These are phyloP conservation scores for Neodidymelliopsis sp. DNA, from an alignment of 2,329 filamentous ascomycete species.

Conservation along the genomic window DNA sequence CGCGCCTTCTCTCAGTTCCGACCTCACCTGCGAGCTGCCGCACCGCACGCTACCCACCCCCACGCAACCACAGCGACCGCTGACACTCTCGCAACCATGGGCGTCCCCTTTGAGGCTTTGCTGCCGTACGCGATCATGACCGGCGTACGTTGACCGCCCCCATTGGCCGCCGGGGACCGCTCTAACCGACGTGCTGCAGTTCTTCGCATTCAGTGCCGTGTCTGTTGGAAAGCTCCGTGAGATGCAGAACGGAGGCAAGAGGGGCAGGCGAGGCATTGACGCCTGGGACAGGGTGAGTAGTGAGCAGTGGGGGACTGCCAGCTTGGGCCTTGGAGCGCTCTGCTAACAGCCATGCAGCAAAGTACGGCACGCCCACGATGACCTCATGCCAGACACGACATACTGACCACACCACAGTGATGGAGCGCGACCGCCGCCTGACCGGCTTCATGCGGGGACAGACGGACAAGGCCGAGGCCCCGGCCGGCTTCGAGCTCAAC, in stretches of 20 bases:
- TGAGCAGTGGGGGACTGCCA: not conserved
- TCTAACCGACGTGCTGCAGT: slow-evolving; percentile 52
- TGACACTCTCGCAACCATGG: slow-evolving; percentile 58
- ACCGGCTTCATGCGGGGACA: slow-evolving; percentile 69
- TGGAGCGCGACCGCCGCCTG: slow-evolving; percentile 69
- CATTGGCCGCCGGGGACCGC: slow-evolving; percentile 13
- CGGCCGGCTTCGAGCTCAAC: slow-evolving; percentile 70
- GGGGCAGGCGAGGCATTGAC: slow-evolving; percentile 65
- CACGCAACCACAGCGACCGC: slow-evolving; percentile 30
- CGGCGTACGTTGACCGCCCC: slow-evolving; percentile 56
- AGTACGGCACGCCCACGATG: slow-evolving; percentile 54
- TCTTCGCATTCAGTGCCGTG: slow-evolving; percentile 67
- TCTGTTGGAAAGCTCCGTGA: slow-evolving; percentile 65
- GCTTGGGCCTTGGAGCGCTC: slow-evolving; percentile 17
- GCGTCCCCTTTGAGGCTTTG: slow-evolving; percentile 71
- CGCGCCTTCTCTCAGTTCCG: slow-evolving; percentile 17
- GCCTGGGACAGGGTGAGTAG: slow-evolving; percentile 69
- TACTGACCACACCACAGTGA: slow-evolving; percentile 60
- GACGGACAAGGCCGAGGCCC: slow-evolving; percentile 65
- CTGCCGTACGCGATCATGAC: slow-evolving; percentile 70
- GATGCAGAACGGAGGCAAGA: slow-evolving; percentile 70
- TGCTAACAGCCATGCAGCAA: slow-evolving; percentile 60
- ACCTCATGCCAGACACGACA: slow-evolving; percentile 41
- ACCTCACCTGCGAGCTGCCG: slow-evolving; percentile 13
- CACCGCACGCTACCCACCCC: slow-evolving; percentile 21